Evolutionary conservation across 768 basidiomycete genomes (phyloP).

Genomic region (Epithele typhae): DNA sequence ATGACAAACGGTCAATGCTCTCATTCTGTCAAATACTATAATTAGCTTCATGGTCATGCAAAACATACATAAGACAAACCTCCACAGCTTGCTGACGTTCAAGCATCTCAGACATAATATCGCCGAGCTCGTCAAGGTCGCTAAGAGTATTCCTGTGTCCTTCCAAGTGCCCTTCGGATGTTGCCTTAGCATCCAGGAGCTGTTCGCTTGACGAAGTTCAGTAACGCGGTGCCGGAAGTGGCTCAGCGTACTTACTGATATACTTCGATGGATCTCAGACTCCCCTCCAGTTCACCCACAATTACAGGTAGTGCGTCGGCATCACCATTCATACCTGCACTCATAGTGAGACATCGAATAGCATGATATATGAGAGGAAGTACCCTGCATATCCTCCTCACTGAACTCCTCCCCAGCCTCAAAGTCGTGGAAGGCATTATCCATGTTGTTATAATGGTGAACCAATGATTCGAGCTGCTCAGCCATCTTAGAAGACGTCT

Average conservation of each 20-base stretch:
- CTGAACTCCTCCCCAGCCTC: conserved; percentile 65
- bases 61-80: conserved; percentile 37
- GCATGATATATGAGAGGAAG: conserved; percentile 3
- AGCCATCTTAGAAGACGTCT: conserved; percentile 63
- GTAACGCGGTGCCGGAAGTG: too few species aligned
- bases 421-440: conserved; percentile 55
- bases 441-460: conserved; percentile 77
- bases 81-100: conserved; percentile 64
- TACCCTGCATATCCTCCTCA: conserved; percentile 70
- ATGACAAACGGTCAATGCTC: conserved; percentile 48
- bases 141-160: conserved; percentile 48
- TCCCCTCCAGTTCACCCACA: conserved; percentile 66
- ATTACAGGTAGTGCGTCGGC: conserved; percentile 74
- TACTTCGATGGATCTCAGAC: conserved; percentile 45
- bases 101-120: conserved; percentile 78
- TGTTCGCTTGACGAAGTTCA: conserved; percentile 38
- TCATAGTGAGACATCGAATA: not conserved
- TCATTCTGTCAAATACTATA: conserved; percentile 44
- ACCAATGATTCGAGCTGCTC: conserved; percentile 65
- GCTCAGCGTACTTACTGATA: too few species aligned
- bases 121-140: conserved; percentile 72
- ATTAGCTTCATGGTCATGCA: conserved; percentile 5
- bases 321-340: conserved; percentile 73
- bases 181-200: conserved; percentile 40
- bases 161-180: conserved; percentile 43